Percentiles rank a stretch among this genome's conserved stretches.
phyloP scores from a whole-genome alignment of 495 filamentous ascomycete genomes.

The Aspergillus affinis region DNA sequence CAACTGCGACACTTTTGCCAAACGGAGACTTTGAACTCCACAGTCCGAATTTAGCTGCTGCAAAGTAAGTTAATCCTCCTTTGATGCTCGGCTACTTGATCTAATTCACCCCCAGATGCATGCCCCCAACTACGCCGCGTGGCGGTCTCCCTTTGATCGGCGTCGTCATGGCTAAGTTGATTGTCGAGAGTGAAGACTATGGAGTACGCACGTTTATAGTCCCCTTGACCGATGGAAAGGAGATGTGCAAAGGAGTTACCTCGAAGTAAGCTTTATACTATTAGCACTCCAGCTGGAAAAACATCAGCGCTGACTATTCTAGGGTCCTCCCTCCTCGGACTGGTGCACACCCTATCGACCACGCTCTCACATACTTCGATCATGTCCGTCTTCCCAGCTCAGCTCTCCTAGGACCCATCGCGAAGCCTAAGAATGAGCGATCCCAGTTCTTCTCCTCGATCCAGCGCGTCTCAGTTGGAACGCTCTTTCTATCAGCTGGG shows the following conservation, averaged over 20 bases:
- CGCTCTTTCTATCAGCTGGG: constrained; percentile 21
- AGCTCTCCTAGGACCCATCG: constrained; percentile 29
- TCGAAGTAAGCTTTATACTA: constrained; percentile 15
- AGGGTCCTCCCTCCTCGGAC: constrained; percentile 25
- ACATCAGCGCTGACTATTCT: neutral
- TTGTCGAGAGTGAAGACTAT: constrained; percentile 26
- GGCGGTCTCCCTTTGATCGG: constrained; percentile 28
- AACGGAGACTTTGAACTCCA: constrained; percentile 37
- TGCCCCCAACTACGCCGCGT: constrained; percentile 34
- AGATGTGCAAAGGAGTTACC: constrained; percentile 33
- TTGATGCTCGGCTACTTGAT: neutral
- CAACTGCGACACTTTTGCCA: constrained; percentile 32
- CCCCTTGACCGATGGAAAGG: constrained; percentile 24
- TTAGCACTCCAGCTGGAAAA: too few relatives aligned
- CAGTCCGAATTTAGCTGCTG: constrained; percentile 18
- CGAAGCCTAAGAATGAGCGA: constrained; percentile 14
- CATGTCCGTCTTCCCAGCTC: constrained; percentile 29
- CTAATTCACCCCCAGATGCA: constrained; percentile 21
- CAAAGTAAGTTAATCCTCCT: constrained; percentile 11
- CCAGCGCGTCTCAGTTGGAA: constrained; percentile 26
- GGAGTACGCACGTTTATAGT: constrained; percentile 39
- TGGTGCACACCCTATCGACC: constrained; percentile 33
- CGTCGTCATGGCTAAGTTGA: constrained; percentile 36
- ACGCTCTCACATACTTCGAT: constrained; percentile 35
- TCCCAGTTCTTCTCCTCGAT: constrained; percentile 29